These are phyloP conservation scores for Talaromyces islandicus DNA, from an alignment of 2,329 filamentous ascomycete genomes.

Conservation along the genomic window DNA sequence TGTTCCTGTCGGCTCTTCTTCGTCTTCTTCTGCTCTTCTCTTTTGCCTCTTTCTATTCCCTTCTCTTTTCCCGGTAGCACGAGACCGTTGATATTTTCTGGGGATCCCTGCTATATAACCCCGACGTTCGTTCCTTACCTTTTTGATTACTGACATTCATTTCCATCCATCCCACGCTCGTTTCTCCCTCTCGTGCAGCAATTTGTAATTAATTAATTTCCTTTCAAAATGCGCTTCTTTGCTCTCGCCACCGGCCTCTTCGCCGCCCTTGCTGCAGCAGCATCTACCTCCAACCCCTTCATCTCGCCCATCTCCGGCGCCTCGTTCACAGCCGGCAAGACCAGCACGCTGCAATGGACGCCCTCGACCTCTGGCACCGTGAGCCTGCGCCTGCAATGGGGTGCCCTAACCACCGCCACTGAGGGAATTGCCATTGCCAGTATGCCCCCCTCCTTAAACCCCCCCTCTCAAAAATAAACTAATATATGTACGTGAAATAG, in stretches of 20 bases:
- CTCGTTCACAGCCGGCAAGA: conserved; percentile 40
- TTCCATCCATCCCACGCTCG: not conserved
- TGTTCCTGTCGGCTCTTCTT: too few species aligned
- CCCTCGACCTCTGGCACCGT: conserved; percentile 47
- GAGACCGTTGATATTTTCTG: not conserved
- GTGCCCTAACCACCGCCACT: conserved; percentile 34
- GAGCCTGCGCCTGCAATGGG: conserved; percentile 46
- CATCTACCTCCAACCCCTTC: conserved; percentile 47
- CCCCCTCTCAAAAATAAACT: too few species aligned
- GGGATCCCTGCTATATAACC: not conserved
- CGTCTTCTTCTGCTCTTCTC: not conserved
- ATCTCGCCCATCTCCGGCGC: conserved; percentile 39
- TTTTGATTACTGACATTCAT: conserved; percentile 3
- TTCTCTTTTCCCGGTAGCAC: not conserved
- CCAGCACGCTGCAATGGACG: conserved; percentile 44
- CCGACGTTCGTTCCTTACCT: conserved; percentile 6
- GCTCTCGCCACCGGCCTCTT: conserved; percentile 32
- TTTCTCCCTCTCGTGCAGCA: not conserved
- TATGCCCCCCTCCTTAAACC: conserved; percentile 26
- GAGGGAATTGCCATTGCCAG: conserved; percentile 38
- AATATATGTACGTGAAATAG: conserved; percentile 30
- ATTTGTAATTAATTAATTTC: not conserved
- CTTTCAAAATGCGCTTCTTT: conserved; percentile 7
- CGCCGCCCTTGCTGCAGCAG: conserved; percentile 38
- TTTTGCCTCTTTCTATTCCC: not conserved